phyloP scores from a whole-genome alignment of 2,329 filamentous ascomycete genomes.

The Pseudogymnoascus verrucosus region DNA sequence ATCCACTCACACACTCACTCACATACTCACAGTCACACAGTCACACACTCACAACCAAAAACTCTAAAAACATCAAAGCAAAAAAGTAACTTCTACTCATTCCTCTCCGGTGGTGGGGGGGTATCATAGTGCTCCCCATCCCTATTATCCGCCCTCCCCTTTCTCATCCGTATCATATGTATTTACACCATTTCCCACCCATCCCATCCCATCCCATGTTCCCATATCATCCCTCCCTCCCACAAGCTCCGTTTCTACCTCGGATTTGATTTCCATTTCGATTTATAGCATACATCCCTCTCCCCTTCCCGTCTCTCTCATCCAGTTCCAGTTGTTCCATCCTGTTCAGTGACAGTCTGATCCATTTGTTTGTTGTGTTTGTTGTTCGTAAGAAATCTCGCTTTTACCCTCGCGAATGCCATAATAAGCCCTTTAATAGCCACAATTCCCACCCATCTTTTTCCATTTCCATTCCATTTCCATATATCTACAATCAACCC shows the following conservation, averaged over 20 bases:
- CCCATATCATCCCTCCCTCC: background rate
- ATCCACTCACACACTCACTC: too few species aligned
- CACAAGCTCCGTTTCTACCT: background rate
- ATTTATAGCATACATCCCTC: background rate
- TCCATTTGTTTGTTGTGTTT: background rate
- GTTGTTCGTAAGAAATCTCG: background rate
- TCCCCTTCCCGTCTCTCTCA: background rate
- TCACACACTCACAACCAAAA: too few species aligned
- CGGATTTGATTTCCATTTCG: background rate
- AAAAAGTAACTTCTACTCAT: background rate
- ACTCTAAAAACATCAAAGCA: background rate
- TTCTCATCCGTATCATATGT: background rate
- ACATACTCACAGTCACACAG: too few species aligned
- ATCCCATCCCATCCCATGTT: background rate
- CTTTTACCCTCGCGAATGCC: background rate
- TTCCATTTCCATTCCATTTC: background rate
- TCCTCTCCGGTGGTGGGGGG: background rate
- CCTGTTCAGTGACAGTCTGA: background rate
- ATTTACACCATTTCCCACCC: background rate
- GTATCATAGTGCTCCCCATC: background rate
- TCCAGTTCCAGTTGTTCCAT: background rate
- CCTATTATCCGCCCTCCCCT: background rate
- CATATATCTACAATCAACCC: background rate
- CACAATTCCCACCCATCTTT: background rate
- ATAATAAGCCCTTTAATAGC: background rate